A percentile compares a stretch with the other conserved stretches of the same genome.
These are phyloP conservation scores for Xylaria multiplex DNA, from an alignment of 2,329 filamentous ascomycete species.

Conservation along the genomic window DNA sequence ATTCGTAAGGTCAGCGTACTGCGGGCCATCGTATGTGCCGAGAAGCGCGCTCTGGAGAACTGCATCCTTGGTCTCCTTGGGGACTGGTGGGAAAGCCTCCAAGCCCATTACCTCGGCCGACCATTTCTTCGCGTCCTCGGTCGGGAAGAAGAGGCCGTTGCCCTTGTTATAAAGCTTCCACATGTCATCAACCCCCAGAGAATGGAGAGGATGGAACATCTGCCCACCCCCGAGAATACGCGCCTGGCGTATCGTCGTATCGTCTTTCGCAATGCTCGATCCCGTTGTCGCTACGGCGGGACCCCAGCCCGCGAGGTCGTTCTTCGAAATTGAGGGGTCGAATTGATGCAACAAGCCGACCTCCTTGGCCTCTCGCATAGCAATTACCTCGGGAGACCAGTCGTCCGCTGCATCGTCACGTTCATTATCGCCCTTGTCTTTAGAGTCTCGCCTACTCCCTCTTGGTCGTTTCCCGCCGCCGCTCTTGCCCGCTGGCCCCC, in stretches of 20 bases:
- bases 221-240: slow-evolving; percentile 53
- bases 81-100: slow-evolving; percentile 33
- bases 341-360: slow-evolving; percentile 47
- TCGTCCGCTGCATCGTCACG: not conserved
- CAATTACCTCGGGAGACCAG: slow-evolving; percentile 20
- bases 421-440: too few species aligned
- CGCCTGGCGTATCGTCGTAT: slow-evolving; percentile 52
- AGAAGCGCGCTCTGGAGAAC: slow-evolving; percentile 52
- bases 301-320: slow-evolving; percentile 52
- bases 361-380: slow-evolving; percentile 41
- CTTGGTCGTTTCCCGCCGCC: slow-evolving; percentile 2
- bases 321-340: slow-evolving; percentile 49
- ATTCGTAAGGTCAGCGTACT: slow-evolving; percentile 46
- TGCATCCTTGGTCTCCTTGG: slow-evolving; percentile 42
- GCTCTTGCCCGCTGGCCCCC: slow-evolving; percentile 1
- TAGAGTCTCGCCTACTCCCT: not conserved
- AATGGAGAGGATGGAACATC: slow-evolving; percentile 46
- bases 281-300: slow-evolving; percentile 51
- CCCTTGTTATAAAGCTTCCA: slow-evolving; percentile 41
- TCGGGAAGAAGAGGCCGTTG: slow-evolving; percentile 54
- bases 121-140: slow-evolving; percentile 48
- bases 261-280: slow-evolving; percentile 47
- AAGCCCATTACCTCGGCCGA: slow-evolving; percentile 36
- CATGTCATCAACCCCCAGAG: slow-evolving; percentile 40
- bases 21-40: slow-evolving; percentile 51